Percentiles rank a stretch among this genome's conserved stretches.
Evolutionary conservation across 225 moss, liverwort and hornwort species (phyloP).

Genomic region (Anthoceros angustus): DNA sequence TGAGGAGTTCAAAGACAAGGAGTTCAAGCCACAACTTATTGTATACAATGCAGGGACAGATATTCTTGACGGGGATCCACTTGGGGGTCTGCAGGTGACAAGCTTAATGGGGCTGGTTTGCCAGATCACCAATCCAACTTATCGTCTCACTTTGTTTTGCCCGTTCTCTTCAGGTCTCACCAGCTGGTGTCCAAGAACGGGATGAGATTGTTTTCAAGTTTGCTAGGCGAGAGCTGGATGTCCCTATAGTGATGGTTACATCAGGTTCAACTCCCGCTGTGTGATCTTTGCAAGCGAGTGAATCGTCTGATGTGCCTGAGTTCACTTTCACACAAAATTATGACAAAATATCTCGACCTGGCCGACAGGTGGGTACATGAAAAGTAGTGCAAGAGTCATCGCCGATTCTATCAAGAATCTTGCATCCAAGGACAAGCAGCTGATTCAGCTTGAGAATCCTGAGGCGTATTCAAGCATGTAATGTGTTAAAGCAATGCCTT

Average conservation of each 20-base stretch:
- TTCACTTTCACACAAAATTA: too few relatives aligned
- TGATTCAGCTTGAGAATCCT: background rate
- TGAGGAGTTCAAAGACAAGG: conserved; percentile 31
- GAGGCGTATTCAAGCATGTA: background rate
- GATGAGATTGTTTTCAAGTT: conserved; percentile 84
- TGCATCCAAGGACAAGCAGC: conserved; percentile 16
- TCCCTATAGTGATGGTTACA: conserved; percentile 79
- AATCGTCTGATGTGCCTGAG: too few relatives aligned
- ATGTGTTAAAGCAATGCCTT: too few relatives aligned
- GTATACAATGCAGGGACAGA: conserved; percentile 97
- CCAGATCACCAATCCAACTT: background rate
- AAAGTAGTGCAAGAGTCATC: conserved; percentile 71
- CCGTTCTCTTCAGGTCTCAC: conserved; percentile 34
- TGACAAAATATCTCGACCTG: background rate
- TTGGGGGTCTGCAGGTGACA: conserved; percentile 53
- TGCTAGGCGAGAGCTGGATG: conserved; percentile 33
- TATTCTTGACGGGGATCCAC: conserved; percentile 75
- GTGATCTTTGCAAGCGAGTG: too few relatives aligned
- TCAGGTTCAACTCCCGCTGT: conserved; percentile 29
- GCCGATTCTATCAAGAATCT: conserved; percentile 81
- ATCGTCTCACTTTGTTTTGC: background rate
- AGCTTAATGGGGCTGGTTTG: background rate
- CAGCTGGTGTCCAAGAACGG: conserved; percentile 48
- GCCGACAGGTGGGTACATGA: conserved; percentile 89
- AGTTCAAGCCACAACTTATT: conserved; percentile 53